Percentiles rank a stretch among this genome's conserved stretches.
Conservation (phyloP, 164 flowering plant genomes). For the Echeveria elegans region DNA sequence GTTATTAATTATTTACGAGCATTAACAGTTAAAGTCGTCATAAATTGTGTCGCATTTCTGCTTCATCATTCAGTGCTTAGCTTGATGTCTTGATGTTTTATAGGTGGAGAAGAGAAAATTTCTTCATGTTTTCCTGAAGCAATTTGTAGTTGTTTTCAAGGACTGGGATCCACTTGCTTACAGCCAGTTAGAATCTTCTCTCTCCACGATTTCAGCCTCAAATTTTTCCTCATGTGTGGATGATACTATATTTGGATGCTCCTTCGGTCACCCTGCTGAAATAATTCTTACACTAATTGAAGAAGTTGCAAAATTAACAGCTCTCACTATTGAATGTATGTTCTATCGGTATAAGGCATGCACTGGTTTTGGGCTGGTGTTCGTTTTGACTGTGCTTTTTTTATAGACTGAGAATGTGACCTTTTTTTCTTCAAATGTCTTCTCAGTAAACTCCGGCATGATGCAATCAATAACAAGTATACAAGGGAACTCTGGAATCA, state of each 20-base stretch:
- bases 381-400: neutral
- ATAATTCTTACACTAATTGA: slow-evolving; percentile 42
- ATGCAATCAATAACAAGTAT: slow-evolving; percentile 30
- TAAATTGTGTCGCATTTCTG: neutral
- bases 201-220: slow-evolving; percentile 16
- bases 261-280: slow-evolving; percentile 86
- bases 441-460: slow-evolving; percentile 27
- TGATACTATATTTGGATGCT: slow-evolving; percentile 62
- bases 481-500: slow-evolving; percentile 26
- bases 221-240: slow-evolving; percentile 28
- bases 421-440: slow-evolving; percentile 1
- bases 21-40: neutral
- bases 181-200: slow-evolving; percentile 33
- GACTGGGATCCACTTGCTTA: slow-evolving; percentile 66
- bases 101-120: slow-evolving; percentile 66
- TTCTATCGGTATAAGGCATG: slow-evolving; percentile 3
- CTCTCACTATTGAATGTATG: slow-evolving; percentile 63
- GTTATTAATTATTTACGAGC: neutral
- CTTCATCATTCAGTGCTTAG: neutral
- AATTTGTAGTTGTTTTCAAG: slow-evolving; percentile 54
- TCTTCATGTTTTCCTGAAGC: slow-evolving; percentile 67
- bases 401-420: neutral
- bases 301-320: slow-evolving; percentile 48
- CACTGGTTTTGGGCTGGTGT: neutral
- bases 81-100: slow-evolving; percentile 1